Percentiles rank a stretch among this genome's conserved stretches.
phyloP scores from a whole-genome alignment of 208 protist species.

The Herpetomonas samuelpessoai region DNA sequence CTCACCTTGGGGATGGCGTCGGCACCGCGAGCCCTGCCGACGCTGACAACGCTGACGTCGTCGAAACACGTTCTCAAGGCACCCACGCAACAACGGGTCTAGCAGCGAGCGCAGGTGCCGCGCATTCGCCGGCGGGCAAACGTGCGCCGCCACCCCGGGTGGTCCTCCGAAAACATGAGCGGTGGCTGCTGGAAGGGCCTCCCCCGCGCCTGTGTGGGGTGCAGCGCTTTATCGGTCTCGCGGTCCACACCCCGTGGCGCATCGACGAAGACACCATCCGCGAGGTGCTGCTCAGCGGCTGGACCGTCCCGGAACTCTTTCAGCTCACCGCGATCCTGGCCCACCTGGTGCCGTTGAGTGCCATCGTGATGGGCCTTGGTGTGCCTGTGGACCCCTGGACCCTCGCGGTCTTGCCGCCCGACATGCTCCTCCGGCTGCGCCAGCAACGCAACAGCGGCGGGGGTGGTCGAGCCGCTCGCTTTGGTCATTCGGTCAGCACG shows the following conservation, averaged over 20 bases:
- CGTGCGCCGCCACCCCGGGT: constrained; percentile 1
- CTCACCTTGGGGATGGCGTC: not conserved
- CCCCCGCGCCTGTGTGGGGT: constrained; percentile 48
- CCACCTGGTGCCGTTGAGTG: constrained; percentile 65
- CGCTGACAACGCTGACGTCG: not conserved
- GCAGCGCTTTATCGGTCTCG: constrained; percentile 70
- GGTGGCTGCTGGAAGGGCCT: constrained; percentile 62
- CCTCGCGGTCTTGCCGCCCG: constrained; percentile 46
- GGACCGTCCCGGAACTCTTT: constrained; percentile 81
- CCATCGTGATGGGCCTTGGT: constrained; percentile 76
- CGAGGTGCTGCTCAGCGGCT: constrained; percentile 37
- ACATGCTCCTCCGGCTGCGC: constrained; percentile 24
- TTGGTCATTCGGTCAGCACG: not conserved
- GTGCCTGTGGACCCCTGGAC: constrained; percentile 72
- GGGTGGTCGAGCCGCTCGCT: not conserved
- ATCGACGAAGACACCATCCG: constrained; percentile 47
- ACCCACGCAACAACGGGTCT: not conserved
- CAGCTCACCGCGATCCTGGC: constrained; percentile 67
- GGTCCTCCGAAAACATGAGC: constrained; percentile 14
- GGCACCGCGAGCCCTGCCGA: not conserved
- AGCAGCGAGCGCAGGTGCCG: not conserved
- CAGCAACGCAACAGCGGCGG: constrained; percentile 9
- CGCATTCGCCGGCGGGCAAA: not conserved
- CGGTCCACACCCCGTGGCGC: constrained; percentile 77
- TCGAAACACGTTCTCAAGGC: not conserved